phyloP scores from a whole-genome alignment of 1,284 basidiomycete genomes.

The Cutaneotrichosporon mucoides region DNA sequence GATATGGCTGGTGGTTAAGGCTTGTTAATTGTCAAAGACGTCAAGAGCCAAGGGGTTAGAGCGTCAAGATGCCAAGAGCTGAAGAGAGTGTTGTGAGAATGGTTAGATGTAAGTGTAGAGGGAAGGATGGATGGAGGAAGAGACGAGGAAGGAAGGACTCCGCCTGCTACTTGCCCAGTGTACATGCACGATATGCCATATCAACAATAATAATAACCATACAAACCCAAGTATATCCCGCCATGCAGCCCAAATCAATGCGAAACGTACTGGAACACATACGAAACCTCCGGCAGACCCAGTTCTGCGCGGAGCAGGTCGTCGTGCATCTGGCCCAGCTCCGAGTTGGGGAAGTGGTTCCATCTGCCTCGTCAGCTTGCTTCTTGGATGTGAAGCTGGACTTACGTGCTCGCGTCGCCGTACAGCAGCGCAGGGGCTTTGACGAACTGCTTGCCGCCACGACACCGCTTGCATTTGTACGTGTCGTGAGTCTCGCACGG shows the following conservation, averaged over 20 bases:
- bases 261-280: slow-evolving; percentile 81
- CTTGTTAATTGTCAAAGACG: too few relatives aligned
- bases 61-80: too few relatives aligned
- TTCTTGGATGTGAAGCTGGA: slow-evolving; percentile 25
- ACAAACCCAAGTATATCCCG: too few relatives aligned
- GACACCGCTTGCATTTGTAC: slow-evolving; percentile 96
- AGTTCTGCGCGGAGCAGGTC: slow-evolving; percentile 76
- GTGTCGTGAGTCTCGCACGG: slow-evolving; percentile 93
- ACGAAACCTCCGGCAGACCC: slow-evolving; percentile 77
- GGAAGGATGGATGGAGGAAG: too few relatives aligned
- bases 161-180: too few relatives aligned
- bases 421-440: slow-evolving; percentile 86
- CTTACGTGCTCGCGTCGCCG: slow-evolving; percentile 95
- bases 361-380: slow-evolving; percentile 58
- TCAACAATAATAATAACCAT: too few relatives aligned
- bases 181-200: too few relatives aligned
- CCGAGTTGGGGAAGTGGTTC: slow-evolving; percentile 92
- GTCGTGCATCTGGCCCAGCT: slow-evolving; percentile 89
- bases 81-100: too few relatives aligned
- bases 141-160: too few relatives aligned
- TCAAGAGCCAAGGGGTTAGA: too few relatives aligned
- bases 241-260: slow-evolving; percentile 21
- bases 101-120: too few relatives aligned
- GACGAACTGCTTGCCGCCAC: slow-evolving; percentile 73
- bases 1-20: too few relatives aligned